Evolutionary conservation across 805 yeast genomes (phyloP), one percentile per base, ranked within the genome.

Genomic region (Ogataea glucozyma): DNA sequence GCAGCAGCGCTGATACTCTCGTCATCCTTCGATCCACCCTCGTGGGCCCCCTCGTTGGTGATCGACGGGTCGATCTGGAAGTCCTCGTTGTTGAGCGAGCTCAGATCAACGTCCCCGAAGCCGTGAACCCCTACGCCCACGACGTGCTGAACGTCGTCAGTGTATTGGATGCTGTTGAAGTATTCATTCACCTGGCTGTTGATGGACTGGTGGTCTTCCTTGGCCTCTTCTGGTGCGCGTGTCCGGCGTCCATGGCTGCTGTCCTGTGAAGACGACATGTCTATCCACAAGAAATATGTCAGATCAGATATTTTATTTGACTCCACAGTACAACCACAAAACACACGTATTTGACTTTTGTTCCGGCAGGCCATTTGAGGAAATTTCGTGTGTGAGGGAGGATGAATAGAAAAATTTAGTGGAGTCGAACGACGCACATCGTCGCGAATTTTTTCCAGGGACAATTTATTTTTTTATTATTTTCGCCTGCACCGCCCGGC

Each of bases 181-280:
- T 58, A 60, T 35, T 61, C 61, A 18, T 47, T 54, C 14, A 60
- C 65, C 42, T 60, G 62, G 7, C 45, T 48, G 30, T 58, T 57
- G 21, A 60, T 44, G 3, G 57, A 27, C 31, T 54, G 60, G 17
- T 59, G 64, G 42, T 59, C 65, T 19, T 51, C 49, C 12, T 48
- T 54, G 11, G 47, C 35, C 3, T 48, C 53, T 10, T 41, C 48
- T 6, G 38, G 42, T 4, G 32, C 38, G 14, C 27, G 43, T 38
- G 29, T 4, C 23, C 40, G 27, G 31, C 40, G 20, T 12, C 21
- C 17, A 9, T 29, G 33, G 10, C 24, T 21, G 19, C 36, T 9
- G 4, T 20, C 18, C 26, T 13, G 23, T 23, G 41, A 18, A 16
- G 45, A 13, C 18, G 26, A 14, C 30, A 31, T 40, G 20, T 7